Percentiles rank a stretch among this genome's conserved stretches.
These are phyloP conservation scores for Eucalyptus melliodora DNA, from an alignment of 345 rosid genomes.

Conservation along the genomic window DNA sequence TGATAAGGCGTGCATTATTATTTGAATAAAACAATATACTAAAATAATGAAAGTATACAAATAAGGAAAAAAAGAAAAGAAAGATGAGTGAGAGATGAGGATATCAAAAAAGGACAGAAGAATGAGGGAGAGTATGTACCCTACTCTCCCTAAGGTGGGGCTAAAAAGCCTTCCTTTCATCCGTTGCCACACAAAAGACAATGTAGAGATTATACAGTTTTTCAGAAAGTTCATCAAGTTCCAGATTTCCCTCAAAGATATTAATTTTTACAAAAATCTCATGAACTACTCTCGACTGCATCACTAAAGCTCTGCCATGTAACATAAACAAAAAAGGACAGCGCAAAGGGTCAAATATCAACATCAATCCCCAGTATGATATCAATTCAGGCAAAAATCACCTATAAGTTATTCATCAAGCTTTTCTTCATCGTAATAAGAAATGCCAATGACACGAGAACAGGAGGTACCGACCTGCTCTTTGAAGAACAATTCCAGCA, in stretches of 20 bases:
- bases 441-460: neutral
- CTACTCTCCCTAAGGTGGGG: neutral
- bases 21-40: neutral
- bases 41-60: neutral
- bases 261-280: neutral
- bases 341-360: neutral
- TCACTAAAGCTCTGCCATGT: neutral
- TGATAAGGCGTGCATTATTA: neutral
- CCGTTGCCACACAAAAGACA: neutral
- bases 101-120: neutral
- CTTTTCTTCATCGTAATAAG: neutral
- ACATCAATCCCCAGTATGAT: neutral
- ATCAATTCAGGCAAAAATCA: neutral
- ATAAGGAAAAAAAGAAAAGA: neutral
- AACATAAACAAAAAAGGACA: neutral
- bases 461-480: constrained; percentile 41
- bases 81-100: neutral
- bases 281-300: neutral
- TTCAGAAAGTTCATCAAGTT: neutral
- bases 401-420: neutral
- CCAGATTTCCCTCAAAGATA: neutral
- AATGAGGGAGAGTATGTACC: neutral
- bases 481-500: constrained; percentile 64
- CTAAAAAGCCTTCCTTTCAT: neutral
- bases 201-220: neutral